These are phyloP conservation scores for Pseudogymnoascus sp. DNA, from an alignment of 2,329 filamentous ascomycete genomes.

Conservation along the genomic window DNA sequence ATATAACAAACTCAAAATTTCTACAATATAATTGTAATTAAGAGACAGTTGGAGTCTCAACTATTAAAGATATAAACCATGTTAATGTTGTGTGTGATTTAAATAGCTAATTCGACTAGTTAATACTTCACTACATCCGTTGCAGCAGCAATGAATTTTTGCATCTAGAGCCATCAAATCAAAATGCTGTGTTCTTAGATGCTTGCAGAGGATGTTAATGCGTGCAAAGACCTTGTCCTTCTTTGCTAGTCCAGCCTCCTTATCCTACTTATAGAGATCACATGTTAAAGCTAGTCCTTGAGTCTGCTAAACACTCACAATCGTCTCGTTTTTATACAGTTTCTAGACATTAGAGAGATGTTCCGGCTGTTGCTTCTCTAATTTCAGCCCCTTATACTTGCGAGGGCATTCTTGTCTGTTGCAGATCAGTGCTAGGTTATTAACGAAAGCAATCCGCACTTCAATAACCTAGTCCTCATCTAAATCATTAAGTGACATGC, in stretches of 20 bases:
- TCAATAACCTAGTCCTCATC: constrained; percentile 16
- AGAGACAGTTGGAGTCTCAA: neutral
- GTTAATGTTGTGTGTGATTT: neutral
- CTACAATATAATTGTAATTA: neutral
- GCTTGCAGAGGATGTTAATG: constrained; percentile 11
- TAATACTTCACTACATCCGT: neutral
- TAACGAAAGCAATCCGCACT: constrained; percentile 17
- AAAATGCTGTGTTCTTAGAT: constrained; percentile 9
- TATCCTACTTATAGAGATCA: constrained; percentile 8
- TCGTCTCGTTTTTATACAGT: neutral
- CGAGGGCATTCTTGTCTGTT: constrained; percentile 18
- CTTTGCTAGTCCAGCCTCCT: constrained; percentile 11
- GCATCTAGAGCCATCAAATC: neutral
- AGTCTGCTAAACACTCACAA: neutral
- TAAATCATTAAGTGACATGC: constrained; percentile 16
- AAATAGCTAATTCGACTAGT: neutral
- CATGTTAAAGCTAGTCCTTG: neutral
- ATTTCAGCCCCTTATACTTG: constrained; percentile 12
- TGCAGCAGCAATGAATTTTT: neutral
- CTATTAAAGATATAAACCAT: neutral
- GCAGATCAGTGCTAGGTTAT: constrained; percentile 16
- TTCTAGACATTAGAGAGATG: neutral
- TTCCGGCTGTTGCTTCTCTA: neutral
- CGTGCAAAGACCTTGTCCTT: constrained; percentile 7
- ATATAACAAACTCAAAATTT: too few relatives aligned